Evolutionary conservation across 2,329 filamentous ascomycete species (phyloP), one percentile per base, ranked within the genome.

Genomic region (Venturia carpophila): DNA sequence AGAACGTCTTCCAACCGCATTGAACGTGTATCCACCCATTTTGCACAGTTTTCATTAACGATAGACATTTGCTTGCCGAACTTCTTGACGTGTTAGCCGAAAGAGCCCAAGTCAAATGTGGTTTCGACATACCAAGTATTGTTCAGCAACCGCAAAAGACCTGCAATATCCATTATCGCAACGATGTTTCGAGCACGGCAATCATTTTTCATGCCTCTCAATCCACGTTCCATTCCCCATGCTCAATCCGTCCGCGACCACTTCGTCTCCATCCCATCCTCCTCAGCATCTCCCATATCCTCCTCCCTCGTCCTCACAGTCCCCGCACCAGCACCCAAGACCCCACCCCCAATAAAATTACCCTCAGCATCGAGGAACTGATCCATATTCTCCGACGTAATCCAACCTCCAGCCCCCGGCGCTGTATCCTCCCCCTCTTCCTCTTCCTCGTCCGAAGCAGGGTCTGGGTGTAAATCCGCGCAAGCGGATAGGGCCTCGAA

Each of bases 371-470:
- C 75, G 58, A 74, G 62, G 72, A 86, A 96, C 69, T 96, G 84
- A 68, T 88, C 81, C 73, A 96, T 87, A 71, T 97, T 97, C 65
- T 96, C 93, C 10, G 90, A 89, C 19, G 93, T 97, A 72, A 97
- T 92, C 90, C 90, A 93, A 0, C 89, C 89, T 0, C 84, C 84
- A 62, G 88, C 90, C 1, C 89, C 89, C 0, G 89, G 88, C 74
- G 89, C 84, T 0, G 86, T 85, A n/a, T 81, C 75, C 43, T 74
- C 73, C 0, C 71, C 74, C 15, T 75, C 78, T 7, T 72, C 80
- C 0, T 82, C 83, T 0, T 84, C 84, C 19, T 79, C 78, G 0
- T 82, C 83, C 0, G 84, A 84, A n/a, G 79, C 78, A 0, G 86
- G 85, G 69, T 92, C 89, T 0, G 89, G 89, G 71, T 92, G 87